Base-by-base conservation (phyloP, 2,329 filamentous ascomycete species). In the Dendrostoma leiphaemia region DNA sequence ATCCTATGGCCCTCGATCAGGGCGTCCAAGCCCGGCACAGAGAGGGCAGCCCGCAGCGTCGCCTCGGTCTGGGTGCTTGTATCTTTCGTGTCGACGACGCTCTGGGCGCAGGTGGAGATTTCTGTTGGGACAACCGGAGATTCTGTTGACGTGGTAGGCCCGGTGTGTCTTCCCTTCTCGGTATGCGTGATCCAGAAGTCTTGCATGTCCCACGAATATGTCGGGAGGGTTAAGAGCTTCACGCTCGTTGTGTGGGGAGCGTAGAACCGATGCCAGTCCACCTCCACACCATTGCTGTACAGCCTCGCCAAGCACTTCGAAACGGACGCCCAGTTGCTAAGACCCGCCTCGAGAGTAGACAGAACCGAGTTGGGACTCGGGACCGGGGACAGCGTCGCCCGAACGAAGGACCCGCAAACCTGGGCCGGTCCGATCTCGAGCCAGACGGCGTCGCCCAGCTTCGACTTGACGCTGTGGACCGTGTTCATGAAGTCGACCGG, bases 1-100 rank as follows among this genome's bases (percentile, higher is more conserved):
- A 84, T 78, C 62, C 78, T 71, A 63, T 84, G 81, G 28, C 81
- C 81, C 48, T 71, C 74, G 52, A 83, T 77, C n/a, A 78, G 76
- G 26, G 74, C 74, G 67, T 75, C n/a, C n/a, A n/a, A n/a, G n/a
- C n/a, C n/a, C n/a, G n/a, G n/a, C n/a, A n/a, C n/a, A n/a, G n/a
- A n/a, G n/a, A n/a, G n/a, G n/a, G n/a, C n/a, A n/a, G n/a, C n/a
- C n/a, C n/a, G 75, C 12, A 83, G 69, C 61, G 80, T 76, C n/a
- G 75, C n/a, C n/a, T n/a, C n/a, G 72, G 45, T 82, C 76, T 12
- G 77, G 74, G 28, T 82, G 68, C 59, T 79, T 15, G 28, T 40
- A 6, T 17, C n/a, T 13, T 32, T 21, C 12, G 6, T 38, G 13
- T 47, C 41, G 17, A 53, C 29, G n/a, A n/a, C n/a, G n/a, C n/a